Percentiles rank a stretch among this genome's conserved stretches.
Conservation (phyloP, 306 rosid genomes). For the Vigna trinervia region DNA sequence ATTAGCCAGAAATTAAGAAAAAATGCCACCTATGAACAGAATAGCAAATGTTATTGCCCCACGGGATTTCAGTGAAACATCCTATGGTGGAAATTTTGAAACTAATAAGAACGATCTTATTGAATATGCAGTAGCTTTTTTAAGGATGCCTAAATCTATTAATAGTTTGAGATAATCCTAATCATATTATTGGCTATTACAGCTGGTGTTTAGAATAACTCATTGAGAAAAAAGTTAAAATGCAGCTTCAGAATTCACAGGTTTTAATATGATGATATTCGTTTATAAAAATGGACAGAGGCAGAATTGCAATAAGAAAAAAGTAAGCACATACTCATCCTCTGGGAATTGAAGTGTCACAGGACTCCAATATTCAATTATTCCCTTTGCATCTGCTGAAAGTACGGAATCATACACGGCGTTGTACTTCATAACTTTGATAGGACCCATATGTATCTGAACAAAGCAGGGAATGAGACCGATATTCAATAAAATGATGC, state of each 20-base stretch:
- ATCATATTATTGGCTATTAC: constrained; percentile 5
- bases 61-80: neutral
- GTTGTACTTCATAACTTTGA: constrained; percentile 89
- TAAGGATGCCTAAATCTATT: constrained; percentile 10
- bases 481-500: neutral
- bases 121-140: neutral
- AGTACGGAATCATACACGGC: constrained; percentile 73
- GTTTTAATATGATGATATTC: constrained; percentile 6
- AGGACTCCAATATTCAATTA: constrained; percentile 90
- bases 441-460: constrained; percentile 84
- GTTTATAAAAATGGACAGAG: constrained; percentile 8
- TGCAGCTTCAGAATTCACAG: constrained; percentile 17
- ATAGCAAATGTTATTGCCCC: constrained; percentile 22
- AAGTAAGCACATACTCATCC: constrained; percentile 63
- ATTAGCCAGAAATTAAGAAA: neutral
- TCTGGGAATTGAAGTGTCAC: constrained; percentile 82
- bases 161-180: constrained; percentile 10
- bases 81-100: neutral
- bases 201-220: constrained; percentile 15
- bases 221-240: neutral
- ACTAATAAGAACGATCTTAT: neutral
- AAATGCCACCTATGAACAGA: constrained; percentile 24
- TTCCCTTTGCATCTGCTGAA: constrained; percentile 86
- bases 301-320: constrained; percentile 33
- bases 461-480: constrained; percentile 34